Evolutionary conservation across 345 rosid species (phyloP).

Genomic region (Brassica carinata): DNA sequence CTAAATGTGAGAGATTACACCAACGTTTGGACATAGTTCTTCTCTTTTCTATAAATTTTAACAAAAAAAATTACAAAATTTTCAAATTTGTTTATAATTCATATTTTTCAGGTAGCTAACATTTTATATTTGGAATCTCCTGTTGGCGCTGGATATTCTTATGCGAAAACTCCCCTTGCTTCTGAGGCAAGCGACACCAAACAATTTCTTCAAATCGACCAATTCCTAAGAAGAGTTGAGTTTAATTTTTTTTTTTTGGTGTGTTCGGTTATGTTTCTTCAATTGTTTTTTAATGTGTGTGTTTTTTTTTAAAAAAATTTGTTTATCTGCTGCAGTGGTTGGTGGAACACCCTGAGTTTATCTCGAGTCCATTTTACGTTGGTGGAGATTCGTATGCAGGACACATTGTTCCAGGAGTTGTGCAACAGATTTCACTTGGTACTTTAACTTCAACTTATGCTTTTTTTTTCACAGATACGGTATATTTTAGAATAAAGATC

Average conservation of each 20-base stretch:
- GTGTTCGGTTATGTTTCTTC: neutral
- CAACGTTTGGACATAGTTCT: too few relatives aligned
- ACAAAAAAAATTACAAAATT: too few relatives aligned
- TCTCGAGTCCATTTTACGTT: constrained; percentile 55
- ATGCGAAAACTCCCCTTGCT: constrained; percentile 45
- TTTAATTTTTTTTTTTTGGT: neutral
- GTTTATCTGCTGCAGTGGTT: constrained; percentile 53
- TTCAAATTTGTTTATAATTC: too few relatives aligned
- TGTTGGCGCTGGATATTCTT: constrained; percentile 80
- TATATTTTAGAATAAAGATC: neutral
- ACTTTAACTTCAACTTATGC: neutral
- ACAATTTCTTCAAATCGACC: constrained; percentile 49
- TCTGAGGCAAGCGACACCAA: constrained; percentile 48
- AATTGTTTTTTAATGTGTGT: neutral
- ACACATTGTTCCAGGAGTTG: constrained; percentile 51
- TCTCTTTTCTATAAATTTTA: neutral
- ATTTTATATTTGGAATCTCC: constrained; percentile 74
- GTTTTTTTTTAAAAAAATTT: too few relatives aligned
- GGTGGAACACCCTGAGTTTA: constrained; percentile 52
- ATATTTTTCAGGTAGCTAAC: constrained; percentile 56
- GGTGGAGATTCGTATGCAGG: constrained; percentile 81
- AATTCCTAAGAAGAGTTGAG: constrained; percentile 59
- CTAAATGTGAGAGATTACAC: too few relatives aligned
- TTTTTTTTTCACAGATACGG: neutral
- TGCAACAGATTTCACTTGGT: constrained; percentile 58